A percentile compares a stretch with the other conserved stretches of the same genome.
Conservation (phyloP, 2,329 filamentous ascomycete genomes). For the Microsporum ferrugineum region DNA sequence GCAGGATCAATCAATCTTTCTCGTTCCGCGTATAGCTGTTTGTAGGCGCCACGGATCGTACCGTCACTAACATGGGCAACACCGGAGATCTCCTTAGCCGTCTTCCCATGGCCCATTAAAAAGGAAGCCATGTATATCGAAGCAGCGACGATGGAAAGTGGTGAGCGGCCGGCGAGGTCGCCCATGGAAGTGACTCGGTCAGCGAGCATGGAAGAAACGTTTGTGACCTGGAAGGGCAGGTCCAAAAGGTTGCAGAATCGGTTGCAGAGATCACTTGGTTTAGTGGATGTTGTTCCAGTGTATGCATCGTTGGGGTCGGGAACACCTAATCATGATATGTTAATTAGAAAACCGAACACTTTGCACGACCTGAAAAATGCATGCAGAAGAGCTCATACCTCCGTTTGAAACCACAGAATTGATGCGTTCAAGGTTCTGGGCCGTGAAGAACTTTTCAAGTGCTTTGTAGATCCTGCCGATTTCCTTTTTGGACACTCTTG, state of each 20-base stretch:
- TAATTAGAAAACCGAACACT: conserved; percentile 7
- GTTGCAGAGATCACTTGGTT: conserved; percentile 70
- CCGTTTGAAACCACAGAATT: conserved; percentile 41
- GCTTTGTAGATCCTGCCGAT: conserved; percentile 92
- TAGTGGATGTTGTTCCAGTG: conserved; percentile 63
- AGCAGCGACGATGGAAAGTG: conserved; percentile 83
- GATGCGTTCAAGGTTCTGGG: conserved; percentile 52
- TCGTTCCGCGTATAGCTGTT: conserved; percentile 64
- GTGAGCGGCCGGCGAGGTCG: conserved; percentile 81
- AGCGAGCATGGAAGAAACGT: conserved; percentile 68
- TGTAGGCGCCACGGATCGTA: conserved; percentile 92
- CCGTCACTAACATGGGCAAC: conserved; percentile 90
- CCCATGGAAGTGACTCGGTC: conserved; percentile 65
- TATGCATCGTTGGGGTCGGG: conserved; percentile 47
- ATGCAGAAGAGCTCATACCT: conserved; percentile 35
- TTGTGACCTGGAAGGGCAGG: conserved; percentile 63
- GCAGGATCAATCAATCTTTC: conserved; percentile 63
- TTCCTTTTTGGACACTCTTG: conserved; percentile 91
- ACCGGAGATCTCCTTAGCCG: conserved; percentile 73
- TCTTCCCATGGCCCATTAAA: conserved; percentile 65
- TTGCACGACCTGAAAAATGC: conserved; percentile 11
- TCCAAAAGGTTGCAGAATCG: conserved; percentile 81
- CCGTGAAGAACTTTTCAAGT: conserved; percentile 76
- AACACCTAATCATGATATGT: conserved; percentile 17
- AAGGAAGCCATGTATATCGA: conserved; percentile 95